Evolutionary conservation across 352 stramenopile genomes (phyloP).

Genomic region (Globisporangium iwayamae): DNA sequence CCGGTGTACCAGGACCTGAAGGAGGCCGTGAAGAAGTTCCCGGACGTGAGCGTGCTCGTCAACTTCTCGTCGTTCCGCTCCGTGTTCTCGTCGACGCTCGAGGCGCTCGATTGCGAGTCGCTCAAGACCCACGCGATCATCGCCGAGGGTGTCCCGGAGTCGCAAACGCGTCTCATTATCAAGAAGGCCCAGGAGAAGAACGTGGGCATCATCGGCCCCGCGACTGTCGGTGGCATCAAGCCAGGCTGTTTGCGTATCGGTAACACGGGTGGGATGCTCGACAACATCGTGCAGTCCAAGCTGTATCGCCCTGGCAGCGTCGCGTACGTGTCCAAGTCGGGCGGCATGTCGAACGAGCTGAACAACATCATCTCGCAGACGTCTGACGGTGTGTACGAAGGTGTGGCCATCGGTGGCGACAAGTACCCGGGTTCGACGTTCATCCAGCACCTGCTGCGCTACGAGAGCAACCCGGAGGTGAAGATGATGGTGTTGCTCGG

Average conservation of each 20-base stretch:
- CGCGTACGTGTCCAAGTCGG: conserved; percentile 96
- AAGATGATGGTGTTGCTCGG: conserved; percentile 97
- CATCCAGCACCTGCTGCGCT: conserved; percentile 95
- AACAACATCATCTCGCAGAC: conserved; percentile 98
- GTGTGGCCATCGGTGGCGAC: conserved; percentile 92
- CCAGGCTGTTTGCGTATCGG: conserved; percentile 96
- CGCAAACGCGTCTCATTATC: conserved; percentile 93
- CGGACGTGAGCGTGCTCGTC: conserved; percentile 92
- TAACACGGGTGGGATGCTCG: conserved; percentile 97
- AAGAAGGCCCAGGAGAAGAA: conserved; percentile 89
- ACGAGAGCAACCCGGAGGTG: conserved; percentile 93
- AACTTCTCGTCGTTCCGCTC: conserved; percentile 98
- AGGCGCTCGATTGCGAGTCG: conserved; percentile 90
- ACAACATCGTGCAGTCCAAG: conserved; percentile 98
- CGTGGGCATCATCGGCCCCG: conserved; percentile 94
- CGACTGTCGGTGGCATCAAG: conserved; percentile 96
- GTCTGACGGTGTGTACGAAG: conserved; percentile 95
- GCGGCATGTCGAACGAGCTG: conserved; percentile 97
- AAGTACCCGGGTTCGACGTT: conserved; percentile 96
- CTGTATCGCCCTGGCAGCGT: conserved; percentile 94
- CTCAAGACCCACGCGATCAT: conserved; percentile 98
- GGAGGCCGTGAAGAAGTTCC: conserved; percentile 91
- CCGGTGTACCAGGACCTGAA: conserved; percentile 91
- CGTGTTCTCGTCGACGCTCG: conserved; percentile 93
- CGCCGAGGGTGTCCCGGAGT: conserved; percentile 95